A percentile compares a stretch with the other conserved stretches of the same genome.
Conservation (phyloP, 148 eudicot species). For the Pharnaceum exiguum region DNA sequence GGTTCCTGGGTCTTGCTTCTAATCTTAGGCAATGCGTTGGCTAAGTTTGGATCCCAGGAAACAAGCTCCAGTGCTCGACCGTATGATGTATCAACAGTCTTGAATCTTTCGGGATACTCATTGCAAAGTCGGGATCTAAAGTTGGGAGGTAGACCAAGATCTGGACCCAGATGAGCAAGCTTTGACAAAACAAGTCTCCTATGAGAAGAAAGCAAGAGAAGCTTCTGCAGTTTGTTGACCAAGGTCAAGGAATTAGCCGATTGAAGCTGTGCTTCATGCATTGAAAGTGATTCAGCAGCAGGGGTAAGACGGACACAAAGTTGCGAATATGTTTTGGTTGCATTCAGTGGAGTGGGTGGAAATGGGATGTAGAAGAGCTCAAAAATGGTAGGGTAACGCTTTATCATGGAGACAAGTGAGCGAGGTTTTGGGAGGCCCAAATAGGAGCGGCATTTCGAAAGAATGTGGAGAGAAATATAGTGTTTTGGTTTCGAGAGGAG, state of each 20-base stretch:
- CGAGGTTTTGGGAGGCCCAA: constrained; percentile 55
- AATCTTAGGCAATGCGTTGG: constrained; percentile 32
- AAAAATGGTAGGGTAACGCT: constrained; percentile 76
- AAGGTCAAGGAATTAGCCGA: constrained; percentile 37
- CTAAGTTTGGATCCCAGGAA: constrained; percentile 58
- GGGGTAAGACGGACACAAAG: constrained; percentile 87
- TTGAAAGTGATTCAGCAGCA: constrained; percentile 60
- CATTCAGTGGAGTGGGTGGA: constrained; percentile 64
- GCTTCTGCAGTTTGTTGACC: constrained; percentile 71
- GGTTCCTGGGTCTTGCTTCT: constrained; percentile 33
- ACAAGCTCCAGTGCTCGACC: constrained; percentile 94
- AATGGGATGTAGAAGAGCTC: constrained; percentile 78
- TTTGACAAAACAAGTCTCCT: constrained; percentile 64
- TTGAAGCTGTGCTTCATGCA: constrained; percentile 49
- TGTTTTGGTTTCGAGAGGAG: constrained; percentile 92
- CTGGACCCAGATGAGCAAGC: constrained; percentile 79
- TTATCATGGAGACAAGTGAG: constrained; percentile 68
- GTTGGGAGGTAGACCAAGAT: constrained; percentile 76
- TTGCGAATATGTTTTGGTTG: constrained; percentile 50
- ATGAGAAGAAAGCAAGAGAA: constrained; percentile 78
- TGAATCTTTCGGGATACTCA: constrained; percentile 67
- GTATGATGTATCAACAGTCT: constrained; percentile 81
- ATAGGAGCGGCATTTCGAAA: constrained; percentile 70
- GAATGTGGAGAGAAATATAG: constrained; percentile 64
- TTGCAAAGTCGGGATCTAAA: constrained; percentile 73